Evolutionary conservation across 2,329 filamentous ascomycete species (phyloP), one percentile per base, ranked within the genome.

Genomic region (Samsoniella hepiali): DNA sequence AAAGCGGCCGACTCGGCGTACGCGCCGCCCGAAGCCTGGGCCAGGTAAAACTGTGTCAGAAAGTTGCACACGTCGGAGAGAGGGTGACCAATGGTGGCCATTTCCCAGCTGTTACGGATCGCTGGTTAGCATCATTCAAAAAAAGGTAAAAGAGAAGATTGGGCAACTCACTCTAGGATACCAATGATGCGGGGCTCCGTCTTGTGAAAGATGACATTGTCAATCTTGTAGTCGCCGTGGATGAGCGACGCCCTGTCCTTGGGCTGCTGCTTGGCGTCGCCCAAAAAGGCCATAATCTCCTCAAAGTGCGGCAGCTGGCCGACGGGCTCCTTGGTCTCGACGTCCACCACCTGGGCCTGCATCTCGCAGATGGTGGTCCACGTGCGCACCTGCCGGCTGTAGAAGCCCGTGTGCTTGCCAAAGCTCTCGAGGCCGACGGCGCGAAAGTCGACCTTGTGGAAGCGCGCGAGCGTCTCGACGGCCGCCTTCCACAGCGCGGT

Each of bases 81-180:
- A 1, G 95, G 95, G 75, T 99, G 94, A n/a, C 95, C 95, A 62
- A 97, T 88, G 0, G 95, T 98, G 42, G 92, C 93, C 92, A 99
- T 97, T 79, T 98, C 95, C 94, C 94, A 98, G 78, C 84, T 86
- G 70, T 72, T 10, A 7, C 9, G 29, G n/a, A 58, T 53, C 40
- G 63, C 59, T 27, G 63, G 64, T 56, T 22, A 51, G 36, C 36
- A 27, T 27, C n/a, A 10, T n/a, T 29, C 22, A 42, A 15, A 17
- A 11, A 9, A 42, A 6, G 11, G 5, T 13, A 2, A 13, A 13
- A 10, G 6, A 15, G 17, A 32, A 29, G 27, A 44, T 47, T 29
- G 42, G 50, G 51, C 27, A 29, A 40, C 84, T 73, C 76, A 90
- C 84, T 99, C 95, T 6, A 98, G 79, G 62, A 98, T 93, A 4